These are phyloP conservation scores for Suhomyces pyralidae DNA, from an alignment of 805 yeast genomes.

Conservation along the genomic window DNA sequence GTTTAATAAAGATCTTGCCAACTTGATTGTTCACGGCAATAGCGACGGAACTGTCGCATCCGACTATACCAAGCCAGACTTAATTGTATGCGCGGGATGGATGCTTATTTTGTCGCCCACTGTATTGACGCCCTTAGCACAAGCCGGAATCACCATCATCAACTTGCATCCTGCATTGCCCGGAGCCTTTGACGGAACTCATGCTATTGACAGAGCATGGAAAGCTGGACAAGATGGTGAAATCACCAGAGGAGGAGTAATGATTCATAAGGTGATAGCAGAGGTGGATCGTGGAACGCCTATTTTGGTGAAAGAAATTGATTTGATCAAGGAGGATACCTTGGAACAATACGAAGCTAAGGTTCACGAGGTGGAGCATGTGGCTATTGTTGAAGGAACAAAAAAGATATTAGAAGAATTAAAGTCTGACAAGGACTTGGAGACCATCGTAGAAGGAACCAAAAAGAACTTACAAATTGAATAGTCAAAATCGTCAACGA, in stretches of 20 bases:
- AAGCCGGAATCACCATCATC: constrained; percentile 70
- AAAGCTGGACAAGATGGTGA: constrained; percentile 87
- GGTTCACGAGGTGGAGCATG: constrained; percentile 82
- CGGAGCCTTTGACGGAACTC: constrained; percentile 94
- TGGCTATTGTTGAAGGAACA: constrained; percentile 92
- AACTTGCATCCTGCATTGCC: constrained; percentile 97
- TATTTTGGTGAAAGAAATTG: constrained; percentile 73
- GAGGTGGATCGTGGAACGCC: constrained; percentile 96
- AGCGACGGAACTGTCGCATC: constrained; percentile 33
- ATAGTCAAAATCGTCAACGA: background rate
- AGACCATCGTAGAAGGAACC: constrained; percentile 92
- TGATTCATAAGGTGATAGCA: constrained; percentile 95
- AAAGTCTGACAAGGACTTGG: constrained; percentile 63
- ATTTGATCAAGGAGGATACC: constrained; percentile 66
- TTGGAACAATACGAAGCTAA: constrained; percentile 77
- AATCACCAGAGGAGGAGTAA: constrained; percentile 78
- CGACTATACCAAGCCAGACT: constrained; percentile 59
- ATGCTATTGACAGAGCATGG: constrained; percentile 96
- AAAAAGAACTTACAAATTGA: constrained; percentile 48
- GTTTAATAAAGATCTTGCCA: constrained; percentile 79
- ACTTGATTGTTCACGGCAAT: constrained; percentile 53
- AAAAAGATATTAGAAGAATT: constrained; percentile 51
- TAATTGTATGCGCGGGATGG: constrained; percentile 99
- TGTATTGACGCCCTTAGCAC: constrained; percentile 63
- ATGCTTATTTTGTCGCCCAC: constrained; percentile 83